Percentiles rank a stretch among this genome's conserved stretches.
Conservation (phyloP, 2,329 filamentous ascomycete genomes). For the Calonectria ilicicola region DNA sequence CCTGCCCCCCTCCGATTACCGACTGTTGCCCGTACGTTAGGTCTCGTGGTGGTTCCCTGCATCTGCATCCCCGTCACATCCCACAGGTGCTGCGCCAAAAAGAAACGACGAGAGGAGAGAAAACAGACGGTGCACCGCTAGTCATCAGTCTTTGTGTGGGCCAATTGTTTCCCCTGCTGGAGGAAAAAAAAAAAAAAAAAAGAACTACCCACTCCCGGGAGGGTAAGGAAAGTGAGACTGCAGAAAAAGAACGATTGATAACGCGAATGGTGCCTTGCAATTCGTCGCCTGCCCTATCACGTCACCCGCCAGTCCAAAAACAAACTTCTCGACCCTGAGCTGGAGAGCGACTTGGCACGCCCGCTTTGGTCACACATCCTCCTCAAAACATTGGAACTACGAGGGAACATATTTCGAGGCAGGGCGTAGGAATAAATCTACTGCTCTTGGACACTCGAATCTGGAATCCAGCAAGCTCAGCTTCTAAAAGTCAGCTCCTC, state of each 20-base stretch:
- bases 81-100: constrained; percentile 13
- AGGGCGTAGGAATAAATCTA: not conserved
- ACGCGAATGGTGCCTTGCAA: constrained; percentile 25
- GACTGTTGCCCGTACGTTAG: constrained; percentile 6
- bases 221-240: constrained; percentile 21
- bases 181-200: constrained; percentile 16
- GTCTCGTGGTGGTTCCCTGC: constrained; percentile 12
- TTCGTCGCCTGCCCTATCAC: constrained; percentile 35
- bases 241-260: constrained; percentile 36
- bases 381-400: not conserved
- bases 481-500: not conserved
- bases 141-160: not conserved
- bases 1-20: constrained; percentile 18
- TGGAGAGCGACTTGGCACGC: constrained; percentile 1
- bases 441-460: not conserved
- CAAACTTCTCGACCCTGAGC: constrained; percentile 6
- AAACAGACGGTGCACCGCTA: not conserved
- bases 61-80: constrained; percentile 12
- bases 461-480: not conserved
- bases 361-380: not conserved
- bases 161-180: constrained; percentile 31
- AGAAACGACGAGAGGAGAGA: not conserved
- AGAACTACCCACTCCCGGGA: not conserved
- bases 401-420: not conserved
- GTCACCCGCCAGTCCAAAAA: constrained; percentile 28